Base-by-base conservation (phyloP, 129 eudicot genomes). In the Centella asiatica region DNA sequence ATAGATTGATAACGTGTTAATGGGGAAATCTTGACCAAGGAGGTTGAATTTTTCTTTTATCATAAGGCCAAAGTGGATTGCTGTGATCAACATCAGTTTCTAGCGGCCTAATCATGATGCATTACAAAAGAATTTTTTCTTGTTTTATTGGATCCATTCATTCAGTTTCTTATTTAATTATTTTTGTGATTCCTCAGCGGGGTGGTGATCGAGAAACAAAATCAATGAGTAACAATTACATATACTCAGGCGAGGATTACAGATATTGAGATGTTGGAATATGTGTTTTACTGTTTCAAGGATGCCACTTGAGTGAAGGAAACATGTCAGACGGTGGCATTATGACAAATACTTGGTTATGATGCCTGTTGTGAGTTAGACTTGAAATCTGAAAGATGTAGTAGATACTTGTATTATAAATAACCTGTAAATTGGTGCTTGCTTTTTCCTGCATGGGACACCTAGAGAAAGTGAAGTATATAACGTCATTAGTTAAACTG, bases 181-280 rank as follows among this genome's bases (percentile, higher is more conserved):
- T n/a, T n/a, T n/a, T n/a, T n/a, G n/a, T n/a, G n/a, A n/a, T n/a
- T n/a, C n/a, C 19, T 51, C 29, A 70, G 72, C 71, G 78, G 87
- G 56, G 66, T 44, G 66, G 71, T 44, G 84, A 70, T 13, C 66
- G 73, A 51, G 86, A 72, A 46, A 66, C 71, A 13, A 62, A 25
- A 44, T 47, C 73, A 23, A 57, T 72, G 40, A 71, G 66, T 45
- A 75, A 70, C 45, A 73, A 64, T 58, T 61, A 54, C 72, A 26
- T 76, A 11, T 79, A 70, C 57, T 44, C 81, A 14, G 93, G 80
- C 18, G 86, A 68, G 18, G 82, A 76, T 65, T 78, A 81, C 61
- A 72, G 72, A 64, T 83, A 88, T 64, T 80, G 71, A 83, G 62
- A 44, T 22, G 37, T 57, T 40, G 27, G 24, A 54, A 57, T 23